Evolutionary conservation across 345 rosid species (phyloP), one percentile per base, ranked within the genome.

Genomic region (Fremontodendron californicum): DNA sequence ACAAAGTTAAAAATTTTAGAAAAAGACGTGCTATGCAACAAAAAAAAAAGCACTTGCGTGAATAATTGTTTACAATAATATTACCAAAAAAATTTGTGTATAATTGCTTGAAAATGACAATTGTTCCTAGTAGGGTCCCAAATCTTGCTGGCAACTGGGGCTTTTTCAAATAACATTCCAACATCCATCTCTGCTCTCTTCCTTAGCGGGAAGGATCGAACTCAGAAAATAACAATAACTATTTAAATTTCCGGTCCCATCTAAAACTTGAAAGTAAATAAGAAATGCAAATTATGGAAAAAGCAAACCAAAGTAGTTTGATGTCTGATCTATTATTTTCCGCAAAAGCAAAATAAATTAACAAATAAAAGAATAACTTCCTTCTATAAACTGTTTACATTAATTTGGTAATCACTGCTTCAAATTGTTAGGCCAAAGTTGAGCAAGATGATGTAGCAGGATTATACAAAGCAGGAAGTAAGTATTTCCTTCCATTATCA

Each of bases 401-500:
- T 35, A n/a, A 55, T 21, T 52, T 23, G 45, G 49, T 73, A 35
- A 60, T 35, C 29, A 33, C 42, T 15, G 42, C 29, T 21, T 19
- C 25, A 39, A 21, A 57, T 10, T 68, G 49, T 82, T 62, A 92
- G 62, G 88, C 85, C 74, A 87, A 66, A 54, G 97, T 91, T 0
- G 92, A 85, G 70, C 98, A 93, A 10, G 86, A 16, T 9, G 90
- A 83, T 4, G 90, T 86, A 27, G 89, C 54, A 1, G 89, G 93
- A 43, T 93, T 92, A 75, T 76, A 93, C 65, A 93, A 62, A 75
- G 98, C 93, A 67, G 96, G 98, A 52, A 91, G 86, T 81, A 93
- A 78, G 81, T 78, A 93, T 71, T 89, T 91, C 64, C 98, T 87
- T 40, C 92, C 94, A 64, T 85, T 86, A 5, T 78, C 81, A 40